Conservation (phyloP, 352 stramenopile genomes). For the Pythium guiyangense region DNA sequence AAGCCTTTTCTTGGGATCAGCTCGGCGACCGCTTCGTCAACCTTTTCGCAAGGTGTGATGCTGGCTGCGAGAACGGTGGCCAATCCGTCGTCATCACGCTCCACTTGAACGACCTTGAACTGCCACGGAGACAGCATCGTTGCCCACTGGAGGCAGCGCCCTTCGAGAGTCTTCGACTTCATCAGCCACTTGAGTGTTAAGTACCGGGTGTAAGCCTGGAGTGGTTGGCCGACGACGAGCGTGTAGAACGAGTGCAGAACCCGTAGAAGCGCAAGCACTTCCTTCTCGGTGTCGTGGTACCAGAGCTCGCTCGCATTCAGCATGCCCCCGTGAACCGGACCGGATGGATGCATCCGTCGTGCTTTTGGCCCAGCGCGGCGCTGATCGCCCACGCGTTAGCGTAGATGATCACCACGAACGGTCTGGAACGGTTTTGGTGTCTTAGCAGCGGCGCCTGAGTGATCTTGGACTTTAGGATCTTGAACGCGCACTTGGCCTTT, state of each 20-base stretch:
- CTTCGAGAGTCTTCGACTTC: slow-evolving; percentile 11
- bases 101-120: neutral
- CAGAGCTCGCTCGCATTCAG: slow-evolving; percentile 11
- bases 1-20: slow-evolving; percentile 3
- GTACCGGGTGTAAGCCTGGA: slow-evolving; percentile 16
- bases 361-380: slow-evolving; percentile 8
- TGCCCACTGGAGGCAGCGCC: slow-evolving; percentile 9
- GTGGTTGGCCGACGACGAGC: neutral
- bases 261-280: slow-evolving; percentile 11
- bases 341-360: slow-evolving; percentile 10
- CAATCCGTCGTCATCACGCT: slow-evolving; percentile 4
- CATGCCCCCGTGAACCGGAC: slow-evolving; percentile 7
- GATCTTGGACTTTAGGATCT: slow-evolving; percentile 13
- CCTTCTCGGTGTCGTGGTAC: slow-evolving; percentile 15
- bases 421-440: slow-evolving; percentile 5
- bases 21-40: slow-evolving; percentile 5
- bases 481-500: slow-evolving; percentile 1
- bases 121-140: slow-evolving; percentile 13
- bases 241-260: slow-evolving; percentile 14
- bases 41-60: slow-evolving; percentile 6
- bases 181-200: slow-evolving; percentile 19
- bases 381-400: slow-evolving; percentile 18
- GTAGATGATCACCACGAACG: slow-evolving; percentile 15
- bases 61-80: slow-evolving; percentile 3
- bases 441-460: slow-evolving; percentile 4